A percentile compares a stretch with the other conserved stretches of the same genome.
Evolutionary conservation across 495 filamentous ascomycete genomes (phyloP).

Genomic region (Penicilliopsis zonata): DNA sequence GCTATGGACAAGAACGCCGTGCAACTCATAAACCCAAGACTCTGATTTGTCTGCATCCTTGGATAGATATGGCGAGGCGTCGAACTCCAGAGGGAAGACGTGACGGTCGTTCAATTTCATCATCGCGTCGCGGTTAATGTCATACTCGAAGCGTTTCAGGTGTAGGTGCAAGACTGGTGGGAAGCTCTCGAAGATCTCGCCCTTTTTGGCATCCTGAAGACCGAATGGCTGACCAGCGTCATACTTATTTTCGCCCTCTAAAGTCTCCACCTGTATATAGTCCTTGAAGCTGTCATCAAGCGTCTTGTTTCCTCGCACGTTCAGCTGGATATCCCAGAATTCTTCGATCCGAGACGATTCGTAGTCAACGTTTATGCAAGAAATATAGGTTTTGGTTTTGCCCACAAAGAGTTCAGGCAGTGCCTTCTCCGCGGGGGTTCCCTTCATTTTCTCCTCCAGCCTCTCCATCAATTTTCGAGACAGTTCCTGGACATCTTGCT

Average conservation of each 20-base stretch:
- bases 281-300: constrained; percentile 91
- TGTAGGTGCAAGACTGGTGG: constrained; percentile 92
- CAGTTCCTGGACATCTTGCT: constrained; percentile 97
- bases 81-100: constrained; percentile 89
- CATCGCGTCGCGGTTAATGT: constrained; percentile 90
- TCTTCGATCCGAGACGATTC: constrained; percentile 91
- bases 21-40: constrained; percentile 80
- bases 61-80: constrained; percentile 79
- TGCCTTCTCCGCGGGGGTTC: constrained; percentile 85
- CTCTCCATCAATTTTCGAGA: constrained; percentile 94
- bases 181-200: constrained; percentile 93
- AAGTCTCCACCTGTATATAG: constrained; percentile 89
- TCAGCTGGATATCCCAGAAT: constrained; percentile 98
- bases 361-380: constrained; percentile 95
- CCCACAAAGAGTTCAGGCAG: constrained; percentile 86
- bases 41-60: constrained; percentile 80
- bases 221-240: constrained; percentile 79
- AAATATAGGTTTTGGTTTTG: constrained; percentile 96
- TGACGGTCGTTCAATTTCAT: constrained; percentile 99
- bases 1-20: constrained; percentile 92
- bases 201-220: constrained; percentile 92
- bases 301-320: constrained; percentile 86
- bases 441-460: constrained; percentile 95
- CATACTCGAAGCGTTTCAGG: constrained; percentile 96
- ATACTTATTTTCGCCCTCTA: constrained; percentile 98